Conservation (phyloP, 1,284 basidiomycete genomes). For the Chalciporus sp. region DNA sequence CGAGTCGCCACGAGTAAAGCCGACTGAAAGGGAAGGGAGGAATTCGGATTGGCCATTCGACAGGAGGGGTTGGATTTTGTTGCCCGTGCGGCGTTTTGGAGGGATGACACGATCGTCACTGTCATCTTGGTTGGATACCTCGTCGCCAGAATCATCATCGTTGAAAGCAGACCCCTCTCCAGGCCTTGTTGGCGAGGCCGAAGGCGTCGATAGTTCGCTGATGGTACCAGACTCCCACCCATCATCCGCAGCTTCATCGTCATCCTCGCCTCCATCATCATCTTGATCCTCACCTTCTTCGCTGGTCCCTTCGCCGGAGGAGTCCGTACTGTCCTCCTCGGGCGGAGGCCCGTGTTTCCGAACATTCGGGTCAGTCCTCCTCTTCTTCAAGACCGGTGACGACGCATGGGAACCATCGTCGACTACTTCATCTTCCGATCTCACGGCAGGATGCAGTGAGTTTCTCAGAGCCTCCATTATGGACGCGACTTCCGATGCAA, state of each 20-base stretch:
- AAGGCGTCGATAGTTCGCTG: slow-evolving; percentile 34
- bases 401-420: background rate
- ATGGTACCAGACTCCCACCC: slow-evolving; percentile 68
- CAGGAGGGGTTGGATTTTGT: slow-evolving; percentile 6
- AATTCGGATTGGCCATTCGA: slow-evolving; percentile 68
- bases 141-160: slow-evolving; percentile 24
- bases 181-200: slow-evolving; percentile 47
- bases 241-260: slow-evolving; percentile 36
- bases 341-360: background rate
- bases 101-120: slow-evolving; percentile 14
- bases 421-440: background rate
- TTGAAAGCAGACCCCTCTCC: slow-evolving; percentile 32
- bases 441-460: slow-evolving; percentile 42
- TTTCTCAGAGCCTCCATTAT: slow-evolving; percentile 54
- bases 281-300: slow-evolving; percentile 16
- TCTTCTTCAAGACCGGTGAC: slow-evolving; percentile 11
- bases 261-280: slow-evolving; percentile 10
- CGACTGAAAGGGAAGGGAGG: slow-evolving; percentile 85
- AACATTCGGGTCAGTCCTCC: background rate
- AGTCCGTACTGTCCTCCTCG: slow-evolving; percentile 8
- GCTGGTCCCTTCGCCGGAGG: slow-evolving; percentile 36
- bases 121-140: slow-evolving; percentile 16
- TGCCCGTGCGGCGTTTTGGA: slow-evolving; percentile 17
- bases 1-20: slow-evolving; percentile 81
- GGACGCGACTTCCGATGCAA: slow-evolving; percentile 62